Evolutionary conservation across 108 stramenopile genomes (phyloP).

Genomic region (Skeletonema grethae): DNA sequence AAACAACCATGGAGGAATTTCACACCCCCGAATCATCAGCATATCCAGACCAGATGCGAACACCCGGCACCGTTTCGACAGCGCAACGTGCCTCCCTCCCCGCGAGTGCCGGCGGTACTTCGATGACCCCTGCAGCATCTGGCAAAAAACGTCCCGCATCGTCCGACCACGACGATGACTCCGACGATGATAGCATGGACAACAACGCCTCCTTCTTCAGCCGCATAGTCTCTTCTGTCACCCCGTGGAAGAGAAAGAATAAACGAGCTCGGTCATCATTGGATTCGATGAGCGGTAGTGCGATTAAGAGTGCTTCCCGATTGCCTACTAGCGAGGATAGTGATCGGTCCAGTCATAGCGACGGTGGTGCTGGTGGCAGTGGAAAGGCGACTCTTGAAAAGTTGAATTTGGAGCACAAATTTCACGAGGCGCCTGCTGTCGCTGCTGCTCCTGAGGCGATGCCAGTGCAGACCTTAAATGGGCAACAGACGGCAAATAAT

Average conservation of each 20-base stretch:
- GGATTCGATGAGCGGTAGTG: conserved; percentile 35
- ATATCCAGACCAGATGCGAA: conserved; percentile 11
- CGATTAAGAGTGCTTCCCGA: conserved; percentile 15
- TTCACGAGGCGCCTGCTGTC: conserved; percentile 8
- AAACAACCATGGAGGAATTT: conserved; percentile 5
- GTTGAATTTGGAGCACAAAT: conserved; percentile 31
- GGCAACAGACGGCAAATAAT: not conserved
- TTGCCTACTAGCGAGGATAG: conserved; percentile 8
- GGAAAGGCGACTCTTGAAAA: conserved; percentile 9
- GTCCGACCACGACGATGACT: not conserved
- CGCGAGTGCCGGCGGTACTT: not conserved
- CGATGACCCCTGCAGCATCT: conserved; percentile 4
- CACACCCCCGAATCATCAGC: not conserved
- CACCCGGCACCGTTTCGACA: conserved; percentile 2
- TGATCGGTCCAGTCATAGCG: not conserved
- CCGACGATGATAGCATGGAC: not conserved
- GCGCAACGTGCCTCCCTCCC: not conserved
- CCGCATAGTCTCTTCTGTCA: not conserved
- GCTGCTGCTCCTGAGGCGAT: not conserved
- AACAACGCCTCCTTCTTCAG: conserved; percentile 1
- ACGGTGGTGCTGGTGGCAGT: not conserved
- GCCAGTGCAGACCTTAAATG: not conserved
- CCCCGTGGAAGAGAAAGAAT: conserved; percentile 14
- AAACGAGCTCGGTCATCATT: conserved; percentile 16
- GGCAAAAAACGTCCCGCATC: conserved; percentile 23